A percentile compares a stretch with the other conserved stretches of the same genome.
Conservation (phyloP, 2,329 filamentous ascomycete genomes). For the Exophiala bonariae region DNA sequence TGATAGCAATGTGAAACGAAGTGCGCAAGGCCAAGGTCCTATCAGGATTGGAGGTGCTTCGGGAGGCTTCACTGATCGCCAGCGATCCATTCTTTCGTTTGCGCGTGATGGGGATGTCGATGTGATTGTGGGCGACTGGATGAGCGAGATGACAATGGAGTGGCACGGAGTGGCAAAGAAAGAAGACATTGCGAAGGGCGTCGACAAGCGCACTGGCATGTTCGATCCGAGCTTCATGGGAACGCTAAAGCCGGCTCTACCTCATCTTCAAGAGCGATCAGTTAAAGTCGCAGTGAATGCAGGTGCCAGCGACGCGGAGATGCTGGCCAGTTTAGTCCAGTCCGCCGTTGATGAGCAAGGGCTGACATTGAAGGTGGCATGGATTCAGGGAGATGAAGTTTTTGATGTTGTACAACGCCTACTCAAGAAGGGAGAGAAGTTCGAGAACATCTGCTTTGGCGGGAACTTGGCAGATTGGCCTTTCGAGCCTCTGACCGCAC, state of each 20-base stretch:
- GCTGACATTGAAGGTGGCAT: slow-evolving; percentile 36
- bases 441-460: slow-evolving; percentile 16
- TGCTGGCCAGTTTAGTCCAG: slow-evolving; percentile 22
- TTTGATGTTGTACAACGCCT: slow-evolving; percentile 31
- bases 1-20: too few species aligned
- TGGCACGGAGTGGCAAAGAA: slow-evolving; percentile 28
- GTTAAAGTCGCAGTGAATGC: slow-evolving; percentile 44
- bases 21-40: slow-evolving; percentile 8
- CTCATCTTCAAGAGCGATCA: slow-evolving; percentile 36
- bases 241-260: slow-evolving; percentile 39
- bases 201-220: slow-evolving; percentile 21
- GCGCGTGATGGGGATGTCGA: slow-evolving; percentile 26
- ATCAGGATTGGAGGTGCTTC: slow-evolving; percentile 34
- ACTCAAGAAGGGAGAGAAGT: slow-evolving; percentile 32
- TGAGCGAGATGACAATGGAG: slow-evolving; percentile 28
- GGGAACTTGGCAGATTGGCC: slow-evolving; percentile 26
- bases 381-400: slow-evolving; percentile 43
- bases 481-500: slow-evolving; percentile 24
- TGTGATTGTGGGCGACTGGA: slow-evolving; percentile 34
- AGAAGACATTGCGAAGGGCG: slow-evolving; percentile 18
- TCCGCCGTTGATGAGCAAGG: slow-evolving; percentile 35
- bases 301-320: slow-evolving; percentile 39
- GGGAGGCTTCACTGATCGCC: slow-evolving; percentile 29
- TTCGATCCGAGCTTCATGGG: slow-evolving; percentile 37
- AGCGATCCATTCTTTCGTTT: slow-evolving; percentile 14